These are phyloP conservation scores for Heterobasidion annosum DNA, from an alignment of 1,284 basidiomycete genomes.

Conservation along the genomic window DNA sequence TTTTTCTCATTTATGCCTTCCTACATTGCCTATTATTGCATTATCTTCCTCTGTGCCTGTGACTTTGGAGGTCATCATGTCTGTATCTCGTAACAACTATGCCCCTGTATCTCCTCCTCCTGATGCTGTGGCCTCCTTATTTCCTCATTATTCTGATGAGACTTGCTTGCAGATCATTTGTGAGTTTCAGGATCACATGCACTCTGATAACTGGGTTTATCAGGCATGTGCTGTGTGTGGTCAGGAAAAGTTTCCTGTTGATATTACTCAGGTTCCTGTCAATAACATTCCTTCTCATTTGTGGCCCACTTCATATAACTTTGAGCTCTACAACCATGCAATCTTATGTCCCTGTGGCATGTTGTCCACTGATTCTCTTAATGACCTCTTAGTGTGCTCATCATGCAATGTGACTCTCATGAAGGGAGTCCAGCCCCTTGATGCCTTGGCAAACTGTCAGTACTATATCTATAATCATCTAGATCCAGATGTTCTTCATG, in stretches of 20 bases:
- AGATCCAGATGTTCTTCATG: neutral
- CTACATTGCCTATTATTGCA: too few relatives aligned
- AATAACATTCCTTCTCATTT: neutral
- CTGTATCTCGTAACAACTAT: too few relatives aligned
- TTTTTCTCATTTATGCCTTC: too few relatives aligned
- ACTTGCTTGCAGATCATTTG: neutral
- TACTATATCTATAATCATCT: neutral
- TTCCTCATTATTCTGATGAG: too few relatives aligned
- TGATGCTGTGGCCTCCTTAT: too few relatives aligned
- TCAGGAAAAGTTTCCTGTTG: neutral
- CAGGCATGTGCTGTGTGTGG: neutral
- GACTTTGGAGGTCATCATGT: too few relatives aligned
- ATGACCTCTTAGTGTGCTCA: too few relatives aligned
- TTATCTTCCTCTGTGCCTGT: too few relatives aligned
- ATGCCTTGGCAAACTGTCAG: constrained; percentile 2
- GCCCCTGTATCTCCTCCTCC: too few relatives aligned
- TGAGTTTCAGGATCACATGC: neutral
- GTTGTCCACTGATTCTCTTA: neutral
- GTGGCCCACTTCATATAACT: neutral
- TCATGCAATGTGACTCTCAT: neutral
- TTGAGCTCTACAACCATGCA: neutral
- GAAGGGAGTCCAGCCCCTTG: neutral
- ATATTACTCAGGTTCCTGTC: neutral
- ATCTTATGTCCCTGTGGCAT: neutral
- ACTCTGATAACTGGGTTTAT: neutral